phyloP scores from a whole-genome alignment of 495 filamentous ascomycete genomes.

The Hypoxylon fragiforme region DNA sequence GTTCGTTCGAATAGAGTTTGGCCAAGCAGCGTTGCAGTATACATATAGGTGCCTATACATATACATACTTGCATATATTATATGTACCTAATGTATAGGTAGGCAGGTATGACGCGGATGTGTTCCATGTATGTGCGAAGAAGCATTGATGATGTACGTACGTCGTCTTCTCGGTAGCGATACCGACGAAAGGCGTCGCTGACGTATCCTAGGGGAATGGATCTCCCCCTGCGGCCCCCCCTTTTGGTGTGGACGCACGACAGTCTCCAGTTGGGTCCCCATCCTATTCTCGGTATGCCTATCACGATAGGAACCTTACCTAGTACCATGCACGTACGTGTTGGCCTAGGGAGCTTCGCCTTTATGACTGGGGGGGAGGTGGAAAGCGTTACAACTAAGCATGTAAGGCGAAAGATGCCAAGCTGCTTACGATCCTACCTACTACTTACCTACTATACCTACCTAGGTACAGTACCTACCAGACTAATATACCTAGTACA shows the following conservation, averaged over 20 bases:
- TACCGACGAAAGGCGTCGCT: slow-evolving; percentile 19
- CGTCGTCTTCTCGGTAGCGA: slow-evolving; percentile 27
- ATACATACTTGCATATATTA: slow-evolving; percentile 12
- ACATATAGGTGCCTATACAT: neutral
- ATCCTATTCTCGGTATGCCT: slow-evolving; percentile 16
- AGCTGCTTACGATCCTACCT: slow-evolving; percentile 24
- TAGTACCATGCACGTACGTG: slow-evolving; percentile 17
- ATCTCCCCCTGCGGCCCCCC: neutral
- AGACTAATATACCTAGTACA: too few species aligned
- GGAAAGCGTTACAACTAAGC: neutral
- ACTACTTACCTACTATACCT: neutral
- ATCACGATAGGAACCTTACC: slow-evolving; percentile 4
- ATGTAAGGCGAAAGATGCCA: slow-evolving; percentile 18
- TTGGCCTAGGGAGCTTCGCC: slow-evolving; percentile 10
- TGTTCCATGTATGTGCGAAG: slow-evolving; percentile 18
- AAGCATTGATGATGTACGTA: neutral
- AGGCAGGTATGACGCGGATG: slow-evolving; percentile 21
- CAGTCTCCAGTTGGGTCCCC: neutral
- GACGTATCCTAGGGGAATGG: slow-evolving; percentile 17
- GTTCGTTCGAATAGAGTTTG: slow-evolving; percentile 36
- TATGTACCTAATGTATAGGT: too few species aligned
- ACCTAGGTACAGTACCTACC: too few species aligned
- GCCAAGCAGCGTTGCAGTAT: slow-evolving; percentile 22
- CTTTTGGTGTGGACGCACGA: slow-evolving; percentile 6
- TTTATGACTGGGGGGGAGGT: slow-evolving; percentile 12